These are phyloP conservation scores for Ophiostoma populinum DNA, from an alignment of 2,329 filamentous ascomycete genomes.

Conservation along the genomic window DNA sequence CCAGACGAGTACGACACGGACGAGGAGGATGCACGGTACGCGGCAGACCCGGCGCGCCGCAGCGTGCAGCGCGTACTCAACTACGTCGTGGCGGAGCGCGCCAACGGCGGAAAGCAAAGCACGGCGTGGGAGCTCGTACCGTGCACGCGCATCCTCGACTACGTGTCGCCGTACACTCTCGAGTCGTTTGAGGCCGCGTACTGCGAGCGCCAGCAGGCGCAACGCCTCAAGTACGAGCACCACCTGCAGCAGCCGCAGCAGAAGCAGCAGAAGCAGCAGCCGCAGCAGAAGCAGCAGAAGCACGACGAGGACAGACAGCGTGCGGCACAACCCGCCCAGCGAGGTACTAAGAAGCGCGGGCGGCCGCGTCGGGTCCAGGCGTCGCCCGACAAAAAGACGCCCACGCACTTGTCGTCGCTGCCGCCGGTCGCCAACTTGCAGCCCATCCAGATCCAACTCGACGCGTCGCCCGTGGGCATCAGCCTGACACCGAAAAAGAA, in stretches of 20 bases:
- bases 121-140: constrained; percentile 30
- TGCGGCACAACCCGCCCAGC: too few species aligned
- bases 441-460: too few species aligned
- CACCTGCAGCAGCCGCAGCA: constrained; percentile 15
- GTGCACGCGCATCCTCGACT: constrained; percentile 33
- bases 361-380: too few species aligned
- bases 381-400: too few species aligned
- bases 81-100: constrained; percentile 38
- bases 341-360: too few species aligned
- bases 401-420: not conserved
- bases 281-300: not conserved
- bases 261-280: not conserved
- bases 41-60: not conserved
- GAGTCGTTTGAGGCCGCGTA: constrained; percentile 38
- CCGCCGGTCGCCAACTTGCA: too few species aligned
- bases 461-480: too few species aligned
- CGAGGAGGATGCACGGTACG: constrained; percentile 1
- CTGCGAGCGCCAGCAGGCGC: constrained; percentile 22
- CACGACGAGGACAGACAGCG: not conserved
- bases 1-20: constrained; percentile 3
- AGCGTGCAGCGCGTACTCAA: constrained; percentile 24
- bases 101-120: too few species aligned
- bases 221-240: constrained; percentile 21
- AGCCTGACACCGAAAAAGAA: too few species aligned
- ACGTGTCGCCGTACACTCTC: constrained; percentile 36